Evolutionary conservation across 2,329 filamentous ascomycete species (phyloP).

Genomic region (Fusarium nanum): DNA sequence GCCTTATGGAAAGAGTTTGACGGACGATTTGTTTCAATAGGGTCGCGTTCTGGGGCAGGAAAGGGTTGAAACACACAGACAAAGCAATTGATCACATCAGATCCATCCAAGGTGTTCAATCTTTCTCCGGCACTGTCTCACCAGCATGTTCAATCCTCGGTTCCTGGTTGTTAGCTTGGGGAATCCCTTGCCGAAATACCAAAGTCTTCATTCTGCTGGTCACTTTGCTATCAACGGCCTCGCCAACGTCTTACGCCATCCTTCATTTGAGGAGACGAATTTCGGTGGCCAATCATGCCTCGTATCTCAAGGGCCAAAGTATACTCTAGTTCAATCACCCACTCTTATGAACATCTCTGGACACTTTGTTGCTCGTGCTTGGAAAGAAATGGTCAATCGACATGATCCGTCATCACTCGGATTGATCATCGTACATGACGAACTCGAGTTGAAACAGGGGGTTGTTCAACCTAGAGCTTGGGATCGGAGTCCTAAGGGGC

Average conservation of each 20-base stretch:
- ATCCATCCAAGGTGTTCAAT: background rate
- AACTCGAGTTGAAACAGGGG: constrained; percentile 80
- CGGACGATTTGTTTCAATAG: constrained; percentile 12
- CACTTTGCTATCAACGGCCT: constrained; percentile 79
- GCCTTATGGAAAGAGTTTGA: constrained; percentile 7
- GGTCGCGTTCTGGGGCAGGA: constrained; percentile 17
- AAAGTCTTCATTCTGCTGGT: constrained; percentile 88
- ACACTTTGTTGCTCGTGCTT: constrained; percentile 73
- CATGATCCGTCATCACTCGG: constrained; percentile 52
- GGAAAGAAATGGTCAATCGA: constrained; percentile 64
- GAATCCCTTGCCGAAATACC: constrained; percentile 79
- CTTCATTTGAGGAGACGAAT: constrained; percentile 60
- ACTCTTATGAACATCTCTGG: constrained; percentile 89
- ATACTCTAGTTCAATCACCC: constrained; percentile 79
- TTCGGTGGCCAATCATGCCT: constrained; percentile 65
- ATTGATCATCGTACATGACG: constrained; percentile 88
- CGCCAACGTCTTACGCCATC: constrained; percentile 57
- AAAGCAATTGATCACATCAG: background rate
- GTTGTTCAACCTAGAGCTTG: constrained; percentile 73
- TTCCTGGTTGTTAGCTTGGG: constrained; percentile 89
- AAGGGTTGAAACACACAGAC: background rate
- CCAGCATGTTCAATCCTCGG: constrained; percentile 56
- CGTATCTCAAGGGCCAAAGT: constrained; percentile 62
- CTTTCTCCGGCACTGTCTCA: background rate
- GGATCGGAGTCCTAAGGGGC: constrained; percentile 72